Evolutionary conservation across 2,329 filamentous ascomycete species (phyloP).

Genomic region (Aspergillus vadensis): DNA sequence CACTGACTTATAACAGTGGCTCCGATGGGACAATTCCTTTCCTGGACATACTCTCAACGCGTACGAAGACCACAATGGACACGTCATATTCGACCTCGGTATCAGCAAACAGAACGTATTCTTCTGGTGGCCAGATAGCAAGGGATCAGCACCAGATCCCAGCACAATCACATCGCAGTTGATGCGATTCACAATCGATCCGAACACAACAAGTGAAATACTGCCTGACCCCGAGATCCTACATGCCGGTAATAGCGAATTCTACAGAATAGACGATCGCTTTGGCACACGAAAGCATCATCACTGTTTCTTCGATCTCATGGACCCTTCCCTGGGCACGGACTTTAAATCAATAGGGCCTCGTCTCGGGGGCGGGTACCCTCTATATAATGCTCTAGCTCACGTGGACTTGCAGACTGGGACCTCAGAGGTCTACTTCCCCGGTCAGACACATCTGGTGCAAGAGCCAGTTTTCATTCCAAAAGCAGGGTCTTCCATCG

Average conservation of each 20-base stretch:
- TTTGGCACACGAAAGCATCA: constrained; percentile 39
- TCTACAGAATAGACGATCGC: constrained; percentile 54
- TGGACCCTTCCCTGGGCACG: constrained; percentile 44
- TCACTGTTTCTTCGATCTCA: constrained; percentile 48
- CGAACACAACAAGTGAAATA: constrained; percentile 24
- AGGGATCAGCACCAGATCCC: constrained; percentile 39
- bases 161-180: constrained; percentile 28
- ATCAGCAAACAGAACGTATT: constrained; percentile 46
- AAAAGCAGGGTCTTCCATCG: constrained; percentile 3
- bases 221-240: constrained; percentile 26
- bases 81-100: constrained; percentile 40
- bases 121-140: constrained; percentile 45
- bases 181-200: constrained; percentile 30
- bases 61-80: constrained; percentile 34
- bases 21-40: constrained; percentile 38
- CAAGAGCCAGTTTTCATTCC: constrained; percentile 31
- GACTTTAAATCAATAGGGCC: constrained; percentile 32
- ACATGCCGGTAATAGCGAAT: constrained; percentile 47
- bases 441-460: constrained; percentile 43
- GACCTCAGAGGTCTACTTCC: constrained; percentile 47
- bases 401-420: constrained; percentile 45
- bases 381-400: constrained; percentile 52
- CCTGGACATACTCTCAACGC: constrained; percentile 43
- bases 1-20: constrained; percentile 36
- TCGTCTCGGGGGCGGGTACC: constrained; percentile 32